phyloP scores from a whole-genome alignment of 805 yeast species.

The Kuraishia cidri region DNA sequence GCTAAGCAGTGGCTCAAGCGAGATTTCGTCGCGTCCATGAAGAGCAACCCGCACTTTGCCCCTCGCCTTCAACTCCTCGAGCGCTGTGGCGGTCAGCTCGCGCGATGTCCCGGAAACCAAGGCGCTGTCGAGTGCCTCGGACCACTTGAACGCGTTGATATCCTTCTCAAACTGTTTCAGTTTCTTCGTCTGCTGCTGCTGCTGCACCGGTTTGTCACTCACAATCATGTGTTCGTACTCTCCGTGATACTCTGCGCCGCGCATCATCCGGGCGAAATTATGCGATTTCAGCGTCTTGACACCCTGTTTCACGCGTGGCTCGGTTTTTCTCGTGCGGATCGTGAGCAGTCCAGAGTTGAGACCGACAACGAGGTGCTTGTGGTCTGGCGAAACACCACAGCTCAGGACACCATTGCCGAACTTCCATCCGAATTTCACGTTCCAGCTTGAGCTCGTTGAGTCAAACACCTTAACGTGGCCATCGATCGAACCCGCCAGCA shows the following conservation, averaged over 20 bases:
- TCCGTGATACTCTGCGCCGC: constrained; percentile 88
- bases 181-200: constrained; percentile 37
- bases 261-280: constrained; percentile 72
- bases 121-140: constrained; percentile 86
- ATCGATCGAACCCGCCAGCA: constrained; percentile 90
- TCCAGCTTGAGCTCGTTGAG: constrained; percentile 61
- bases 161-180: constrained; percentile 77
- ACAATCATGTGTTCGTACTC: constrained; percentile 74
- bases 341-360: constrained; percentile 83
- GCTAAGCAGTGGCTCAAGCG: constrained; percentile 75
- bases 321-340: constrained; percentile 78
- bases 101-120: constrained; percentile 69
- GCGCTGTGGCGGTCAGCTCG: constrained; percentile 73
- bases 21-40: constrained; percentile 74
- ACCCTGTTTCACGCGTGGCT: constrained; percentile 44
- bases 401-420: constrained; percentile 89
- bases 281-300: constrained; percentile 37
- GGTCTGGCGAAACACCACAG: constrained; percentile 84
- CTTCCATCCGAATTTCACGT: constrained; percentile 95
- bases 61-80: constrained; percentile 78
- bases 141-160: constrained; percentile 83
- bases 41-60: constrained; percentile 85
- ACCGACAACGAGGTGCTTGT: constrained; percentile 87
- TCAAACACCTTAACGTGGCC: constrained; percentile 97
- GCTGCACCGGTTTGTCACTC: constrained; percentile 40